Percentiles rank a stretch among this genome's conserved stretches.
phyloP scores from a whole-genome alignment of 495 filamentous ascomycete species.

The Neurospora sp. region DNA sequence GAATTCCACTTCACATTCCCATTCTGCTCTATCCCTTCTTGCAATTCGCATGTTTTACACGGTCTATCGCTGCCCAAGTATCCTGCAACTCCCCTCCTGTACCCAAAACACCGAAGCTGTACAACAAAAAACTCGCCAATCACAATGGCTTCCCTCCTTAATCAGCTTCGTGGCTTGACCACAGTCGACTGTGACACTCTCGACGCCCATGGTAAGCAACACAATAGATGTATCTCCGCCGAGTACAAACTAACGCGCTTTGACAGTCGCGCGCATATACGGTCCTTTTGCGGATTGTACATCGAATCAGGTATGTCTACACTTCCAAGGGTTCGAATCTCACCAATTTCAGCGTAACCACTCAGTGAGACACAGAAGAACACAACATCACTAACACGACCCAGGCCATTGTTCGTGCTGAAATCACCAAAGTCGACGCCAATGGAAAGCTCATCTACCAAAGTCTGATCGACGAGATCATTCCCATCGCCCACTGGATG shows the following conservation, averaged over 20 bases:
- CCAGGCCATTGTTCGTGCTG: slow-evolving; percentile 50
- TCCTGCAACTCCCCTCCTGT: neutral
- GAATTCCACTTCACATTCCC: neutral
- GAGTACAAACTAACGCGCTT: slow-evolving; percentile 1
- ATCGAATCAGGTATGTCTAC: slow-evolving; percentile 48
- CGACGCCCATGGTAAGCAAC: slow-evolving; percentile 40
- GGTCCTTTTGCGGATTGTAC: slow-evolving; percentile 57
- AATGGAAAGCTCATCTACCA: slow-evolving; percentile 35
- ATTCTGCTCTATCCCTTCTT: neutral
- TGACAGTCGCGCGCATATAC: slow-evolving; percentile 40
- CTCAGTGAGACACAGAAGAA: neutral
- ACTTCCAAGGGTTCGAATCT: neutral
- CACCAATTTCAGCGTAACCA: neutral
- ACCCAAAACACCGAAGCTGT: neutral
- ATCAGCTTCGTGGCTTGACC: slow-evolving; percentile 35
- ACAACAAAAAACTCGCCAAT: neutral
- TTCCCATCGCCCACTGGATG: slow-evolving; percentile 30
- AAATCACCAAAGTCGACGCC: slow-evolving; percentile 31
- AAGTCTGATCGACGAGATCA: slow-evolving; percentile 36
- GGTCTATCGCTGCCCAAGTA: neutral
- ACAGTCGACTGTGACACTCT: slow-evolving; percentile 53
- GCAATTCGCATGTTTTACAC: neutral
- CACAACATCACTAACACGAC: neutral
- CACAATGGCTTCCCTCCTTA: slow-evolving; percentile 18
- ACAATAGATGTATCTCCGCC: neutral